phyloP scores from a whole-genome alignment of 805 yeast species.

The Myxozyma monticola region DNA sequence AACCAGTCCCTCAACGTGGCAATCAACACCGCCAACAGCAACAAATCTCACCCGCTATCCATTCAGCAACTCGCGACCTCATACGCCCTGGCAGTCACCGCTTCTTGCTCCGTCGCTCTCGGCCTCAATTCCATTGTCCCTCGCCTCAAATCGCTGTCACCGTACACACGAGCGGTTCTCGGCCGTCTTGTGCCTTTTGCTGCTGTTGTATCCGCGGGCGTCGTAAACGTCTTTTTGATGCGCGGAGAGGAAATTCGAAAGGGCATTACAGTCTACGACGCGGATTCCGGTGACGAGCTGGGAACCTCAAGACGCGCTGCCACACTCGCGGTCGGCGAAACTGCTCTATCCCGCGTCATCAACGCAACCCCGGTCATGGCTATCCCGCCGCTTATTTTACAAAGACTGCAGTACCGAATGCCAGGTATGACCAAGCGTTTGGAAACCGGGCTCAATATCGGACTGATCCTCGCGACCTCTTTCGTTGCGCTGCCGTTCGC shows the following conservation, averaged over 20 bases:
- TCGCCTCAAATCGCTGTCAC: conserved; percentile 64
- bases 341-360: conserved; percentile 91
- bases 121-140: conserved; percentile 94
- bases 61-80: conserved; percentile 74
- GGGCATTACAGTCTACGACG: conserved; percentile 45
- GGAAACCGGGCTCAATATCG: conserved; percentile 76
- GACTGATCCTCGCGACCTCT: conserved; percentile 80
- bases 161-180: conserved; percentile 67
- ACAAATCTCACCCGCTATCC: conserved; percentile 88
- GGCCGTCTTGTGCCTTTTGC: conserved; percentile 96
- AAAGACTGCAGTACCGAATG: conserved; percentile 71
- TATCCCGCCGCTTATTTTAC: conserved; percentile 83
- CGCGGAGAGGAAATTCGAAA: conserved; percentile 86
- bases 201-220: conserved; percentile 96
- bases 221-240: conserved; percentile 95
- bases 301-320: conserved; percentile 88
- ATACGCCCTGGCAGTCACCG: conserved; percentile 85
- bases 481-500: conserved; percentile 92
- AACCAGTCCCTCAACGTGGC: conserved; percentile 97
- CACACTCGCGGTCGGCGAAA: conserved; percentile 89
- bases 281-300: conserved; percentile 41
- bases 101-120: conserved; percentile 92
- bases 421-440: conserved; percentile 65
- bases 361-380: conserved; percentile 99
- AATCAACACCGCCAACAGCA: conserved; percentile 92